Evolutionary conservation across 257 asterid genomes (phyloP).

Genomic region (Primulina huaijiensis): DNA sequence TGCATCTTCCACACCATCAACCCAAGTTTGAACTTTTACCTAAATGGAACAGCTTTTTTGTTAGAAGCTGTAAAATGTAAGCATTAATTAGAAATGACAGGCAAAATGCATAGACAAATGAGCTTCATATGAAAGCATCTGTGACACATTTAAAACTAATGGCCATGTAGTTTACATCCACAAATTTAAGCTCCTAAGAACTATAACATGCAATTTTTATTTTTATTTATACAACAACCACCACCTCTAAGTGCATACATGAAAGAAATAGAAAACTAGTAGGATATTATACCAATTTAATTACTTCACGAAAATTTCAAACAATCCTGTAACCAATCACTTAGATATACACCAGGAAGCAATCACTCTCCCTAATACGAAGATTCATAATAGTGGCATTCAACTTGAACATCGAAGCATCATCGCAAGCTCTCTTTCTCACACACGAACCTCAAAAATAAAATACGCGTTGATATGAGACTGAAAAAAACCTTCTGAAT

Average conservation of each 20-base stretch:
- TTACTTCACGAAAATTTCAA: too few species aligned
- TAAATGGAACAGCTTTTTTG: conserved; percentile 24
- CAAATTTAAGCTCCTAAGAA: not conserved
- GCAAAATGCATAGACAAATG: not conserved
- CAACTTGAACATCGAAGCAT: not conserved
- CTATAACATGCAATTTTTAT: not conserved
- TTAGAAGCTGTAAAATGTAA: not conserved
- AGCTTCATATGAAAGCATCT: not conserved
- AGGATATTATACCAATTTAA: too few species aligned
- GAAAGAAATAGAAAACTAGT: too few species aligned
- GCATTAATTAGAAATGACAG: too few species aligned
- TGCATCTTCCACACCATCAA: conserved; percentile 61
- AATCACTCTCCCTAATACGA: not conserved
- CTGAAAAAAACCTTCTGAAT: not conserved
- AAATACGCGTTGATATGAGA: not conserved
- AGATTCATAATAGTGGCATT: not conserved
- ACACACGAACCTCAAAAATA: not conserved
- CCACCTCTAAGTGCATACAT: too few species aligned
- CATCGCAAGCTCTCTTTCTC: not conserved
- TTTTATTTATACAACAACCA: too few species aligned
- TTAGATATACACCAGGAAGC: too few species aligned
- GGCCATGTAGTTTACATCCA: not conserved
- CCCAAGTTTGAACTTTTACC: conserved; percentile 96
- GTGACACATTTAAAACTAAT: not conserved
- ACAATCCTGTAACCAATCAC: too few species aligned